Conservation (phyloP, 2,329 filamentous ascomycete species). For the Paraconiothyrium brasiliense region DNA sequence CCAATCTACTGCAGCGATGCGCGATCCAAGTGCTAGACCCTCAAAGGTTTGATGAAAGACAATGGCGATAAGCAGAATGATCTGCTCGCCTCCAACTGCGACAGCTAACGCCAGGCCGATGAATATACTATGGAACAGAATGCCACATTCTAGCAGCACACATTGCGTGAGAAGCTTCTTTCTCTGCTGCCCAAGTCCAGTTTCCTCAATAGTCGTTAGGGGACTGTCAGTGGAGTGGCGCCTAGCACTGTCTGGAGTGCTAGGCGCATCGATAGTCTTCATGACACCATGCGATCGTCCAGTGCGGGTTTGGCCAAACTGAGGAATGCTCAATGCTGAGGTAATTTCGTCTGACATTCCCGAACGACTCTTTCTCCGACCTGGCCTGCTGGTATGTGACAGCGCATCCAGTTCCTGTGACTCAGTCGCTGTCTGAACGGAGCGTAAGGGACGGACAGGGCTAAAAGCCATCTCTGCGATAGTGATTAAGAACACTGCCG, state of each 20-base stretch:
- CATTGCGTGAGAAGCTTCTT: conserved; percentile 45
- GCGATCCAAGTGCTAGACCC: conserved; percentile 83
- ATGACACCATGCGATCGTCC: conserved; percentile 3
- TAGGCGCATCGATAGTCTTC: conserved; percentile 20
- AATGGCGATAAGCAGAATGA: conserved; percentile 66
- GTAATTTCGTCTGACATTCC: neutral
- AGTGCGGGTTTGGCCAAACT: conserved; percentile 3
- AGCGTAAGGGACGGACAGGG: conserved; percentile 30
- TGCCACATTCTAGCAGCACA: conserved; percentile 65
- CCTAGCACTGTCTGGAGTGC: conserved; percentile 51
- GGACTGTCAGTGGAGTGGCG: conserved; percentile 51
- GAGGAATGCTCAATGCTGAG: neutral
- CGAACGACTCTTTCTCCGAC: neutral
- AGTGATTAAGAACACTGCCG: conserved; percentile 67
- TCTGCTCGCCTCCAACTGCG: conserved; percentile 62
- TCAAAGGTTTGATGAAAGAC: conserved; percentile 83
- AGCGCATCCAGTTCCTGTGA: no score
- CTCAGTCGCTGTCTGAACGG: neutral
- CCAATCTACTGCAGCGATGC: conserved; percentile 79
- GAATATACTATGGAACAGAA: conserved; percentile 70
- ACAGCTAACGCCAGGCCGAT: conserved; percentile 70
- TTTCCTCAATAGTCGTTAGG: conserved; percentile 27
- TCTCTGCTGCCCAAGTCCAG: conserved; percentile 35
- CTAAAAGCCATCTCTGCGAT: conserved; percentile 69
- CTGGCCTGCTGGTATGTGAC: no score